A percentile compares a stretch with the other conserved stretches of the same genome.
These are phyloP conservation scores for Boehmeria nivea DNA, from an alignment of 306 rosid species.

Conservation along the genomic window DNA sequence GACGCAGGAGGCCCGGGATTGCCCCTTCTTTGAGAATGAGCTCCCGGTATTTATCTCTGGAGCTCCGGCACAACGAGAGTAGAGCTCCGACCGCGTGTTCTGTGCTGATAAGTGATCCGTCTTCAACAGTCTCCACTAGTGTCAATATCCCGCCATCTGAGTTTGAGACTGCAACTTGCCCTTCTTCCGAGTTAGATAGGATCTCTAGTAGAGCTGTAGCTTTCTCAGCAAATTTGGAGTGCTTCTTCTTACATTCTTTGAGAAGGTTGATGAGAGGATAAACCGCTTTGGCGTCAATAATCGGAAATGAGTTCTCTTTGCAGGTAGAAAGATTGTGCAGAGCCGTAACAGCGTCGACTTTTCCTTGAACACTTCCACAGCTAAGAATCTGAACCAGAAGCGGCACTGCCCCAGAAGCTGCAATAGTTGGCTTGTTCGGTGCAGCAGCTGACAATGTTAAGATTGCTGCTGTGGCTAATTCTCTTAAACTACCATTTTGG, in stretches of 20 bases:
- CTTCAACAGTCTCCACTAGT: conserved; percentile 80
- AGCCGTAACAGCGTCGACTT: conserved; percentile 80
- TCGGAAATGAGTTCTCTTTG: conserved; percentile 43
- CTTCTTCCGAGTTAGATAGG: conserved; percentile 67
- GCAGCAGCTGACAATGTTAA: conserved; percentile 77
- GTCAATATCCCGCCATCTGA: conserved; percentile 67
- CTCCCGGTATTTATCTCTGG: conserved; percentile 71
- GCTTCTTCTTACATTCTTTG: conserved; percentile 78
- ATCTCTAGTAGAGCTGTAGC: conserved; percentile 68
- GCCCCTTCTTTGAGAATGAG: conserved; percentile 85
- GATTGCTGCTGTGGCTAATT: conserved; percentile 83
- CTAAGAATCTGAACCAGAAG: conserved; percentile 77
- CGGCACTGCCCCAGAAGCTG: conserved; percentile 76
- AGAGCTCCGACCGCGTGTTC: conserved; percentile 79
- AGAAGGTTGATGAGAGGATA: conserved; percentile 78
- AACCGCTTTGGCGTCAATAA: conserved; percentile 69
- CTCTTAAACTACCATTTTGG: conserved; percentile 52
- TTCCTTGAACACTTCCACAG: conserved; percentile 80
- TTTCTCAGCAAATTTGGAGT: conserved; percentile 84
- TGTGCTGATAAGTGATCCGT: conserved; percentile 77
- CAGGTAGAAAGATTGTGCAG: conserved; percentile 61
- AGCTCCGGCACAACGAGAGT: conserved; percentile 59
- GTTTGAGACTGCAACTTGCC: conserved; percentile 52
- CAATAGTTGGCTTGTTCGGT: conserved; percentile 64
- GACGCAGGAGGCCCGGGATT: conserved; percentile 74